Evolutionary conservation across 2,329 filamentous ascomycete genomes (phyloP), one percentile per base, ranked within the genome.

Genomic region (Pseudocercospora pini-densiflorae): DNA sequence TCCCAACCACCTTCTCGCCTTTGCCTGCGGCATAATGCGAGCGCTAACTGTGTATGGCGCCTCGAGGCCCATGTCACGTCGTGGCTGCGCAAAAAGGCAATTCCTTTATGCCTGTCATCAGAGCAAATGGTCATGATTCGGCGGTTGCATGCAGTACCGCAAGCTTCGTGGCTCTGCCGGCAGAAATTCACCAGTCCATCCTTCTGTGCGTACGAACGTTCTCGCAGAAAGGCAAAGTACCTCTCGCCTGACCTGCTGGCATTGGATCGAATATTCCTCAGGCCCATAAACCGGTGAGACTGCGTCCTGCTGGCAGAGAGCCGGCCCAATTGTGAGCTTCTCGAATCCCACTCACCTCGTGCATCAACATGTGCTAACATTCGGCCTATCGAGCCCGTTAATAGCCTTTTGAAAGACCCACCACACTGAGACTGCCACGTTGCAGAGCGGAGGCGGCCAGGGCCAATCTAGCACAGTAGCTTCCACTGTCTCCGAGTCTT

Each of bases 381-480:
- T 67, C 65, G 68, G 61, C 55, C 66, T 64, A 62, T 66, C 55
- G 67, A 70, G 68, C 70, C 68, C 62, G 62, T 66, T 62, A 70
- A 73, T 73, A 73, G 69, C 68, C 71, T 74, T 72, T 72, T 64
- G 57, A 65, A 27, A 59, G 66, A 67, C 68, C 69, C 70, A 70
- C 74, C 74, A 76, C 64, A 75, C 68, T 63, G 65, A 81, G 76
- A 79, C 78, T 79, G 81, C 82, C 82, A 84, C 82, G 82, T 84
- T 81, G 83, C 81, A 81, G 79, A 81, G 83, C 81, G 81, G 80
- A 81, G 80, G 82, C 79, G 77, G 78, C 77, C 77, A 81, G 80
- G 80, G 78, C 78, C 76, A 61, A 64, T 67, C 69, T 66, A 67
- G 66, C 66, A 65, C 62, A 63, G 60, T 67, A 63, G 63, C 55